A percentile compares a stretch with the other conserved stretches of the same genome.
These are phyloP conservation scores for Spergularia bocconei DNA, from an alignment of 148 eudicot genomes.

Conservation along the genomic window DNA sequence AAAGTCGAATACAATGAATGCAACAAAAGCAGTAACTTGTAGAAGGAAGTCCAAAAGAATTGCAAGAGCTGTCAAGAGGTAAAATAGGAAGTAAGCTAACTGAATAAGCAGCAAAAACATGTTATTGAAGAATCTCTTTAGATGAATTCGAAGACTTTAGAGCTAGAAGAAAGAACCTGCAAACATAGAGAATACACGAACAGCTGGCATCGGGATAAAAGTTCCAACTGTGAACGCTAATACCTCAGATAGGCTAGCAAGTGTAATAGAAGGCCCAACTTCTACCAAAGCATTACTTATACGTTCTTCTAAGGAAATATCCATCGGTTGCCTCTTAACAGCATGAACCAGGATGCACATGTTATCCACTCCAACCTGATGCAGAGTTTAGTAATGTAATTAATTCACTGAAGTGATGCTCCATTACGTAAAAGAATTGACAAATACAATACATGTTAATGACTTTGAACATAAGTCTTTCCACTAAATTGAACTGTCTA, in stretches of 20 bases:
- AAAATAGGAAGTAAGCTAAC: conserved; percentile 22
- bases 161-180: conserved; percentile 60
- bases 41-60: conserved; percentile 91
- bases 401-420: background rate
- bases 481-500: background rate
- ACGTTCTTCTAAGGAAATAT: conserved; percentile 77
- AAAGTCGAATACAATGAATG: conserved; percentile 87
- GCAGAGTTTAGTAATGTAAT: background rate
- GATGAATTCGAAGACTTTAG: conserved; percentile 1
- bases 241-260: conserved; percentile 93
- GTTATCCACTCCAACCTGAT: conserved; percentile 98
- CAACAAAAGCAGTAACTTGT: conserved; percentile 98
- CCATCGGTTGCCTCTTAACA: conserved; percentile 83
- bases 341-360: conserved; percentile 99
- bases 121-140: background rate
- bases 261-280: conserved; percentile 97
- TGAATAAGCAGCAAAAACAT: background rate
- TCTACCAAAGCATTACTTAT: conserved; percentile 95
- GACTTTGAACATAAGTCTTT: background rate
- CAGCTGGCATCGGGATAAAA: conserved; percentile 98
- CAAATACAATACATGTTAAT: background rate
- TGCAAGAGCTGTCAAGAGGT: conserved; percentile 74
- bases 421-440: background rate
- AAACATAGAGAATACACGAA: conserved; percentile 98
- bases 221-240: conserved; percentile 98